Base-by-base conservation (phyloP, 345 rosid genomes). In the Citrus trifoliata region DNA sequence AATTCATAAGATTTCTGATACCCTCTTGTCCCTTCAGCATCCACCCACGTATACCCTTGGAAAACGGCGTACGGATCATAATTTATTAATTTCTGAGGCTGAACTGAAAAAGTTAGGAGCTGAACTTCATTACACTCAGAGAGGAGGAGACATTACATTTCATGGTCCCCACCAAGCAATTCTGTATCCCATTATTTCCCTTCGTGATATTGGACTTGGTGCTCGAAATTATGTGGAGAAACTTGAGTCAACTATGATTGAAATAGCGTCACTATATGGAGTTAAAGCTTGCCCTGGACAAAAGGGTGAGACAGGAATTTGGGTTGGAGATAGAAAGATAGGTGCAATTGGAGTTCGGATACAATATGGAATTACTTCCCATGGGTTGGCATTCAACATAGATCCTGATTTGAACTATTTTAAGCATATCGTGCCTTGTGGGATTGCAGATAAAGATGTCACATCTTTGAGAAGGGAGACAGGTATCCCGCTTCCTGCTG, bases 61-160 rank as follows among this genome's bases (percentile, higher is more conserved):
- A 37, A 93, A 93, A 77, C 87, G 93, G 25, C 68, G 88, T 74
- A 93, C 95, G 10, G 95, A 89, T 83, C 94, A 92, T 85, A 92
- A 95, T 84, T 78, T 95, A 73, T 84, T 95, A 67, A 78, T 95
- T 35, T 81, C 94, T 37, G 78, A 79, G 80, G 74, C 92, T 76
- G 97, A 94, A 77, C 92, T 96, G 65, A 80, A 78, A 51, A 85
- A 80, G 61, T 70, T 92, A 40, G 98, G 97, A 83, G 97, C 97
- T 71, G 89, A 91, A 73, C 98, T 94, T 81, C 91, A 94, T 74
- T 90, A 94, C 77, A 95, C 99, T 6, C 93, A 89, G 80, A 88
- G 97, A 88, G 97, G 99, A 78, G 99, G 97, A 63, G 95, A 94
- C 56, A 88, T 95, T 72, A 92, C 99, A 30, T 94, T 87, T 85